A percentile compares a stretch with the other conserved stretches of the same genome.
Conservation (phyloP, 805 yeast genomes). For the Scheffersomyces stipitis region DNA sequence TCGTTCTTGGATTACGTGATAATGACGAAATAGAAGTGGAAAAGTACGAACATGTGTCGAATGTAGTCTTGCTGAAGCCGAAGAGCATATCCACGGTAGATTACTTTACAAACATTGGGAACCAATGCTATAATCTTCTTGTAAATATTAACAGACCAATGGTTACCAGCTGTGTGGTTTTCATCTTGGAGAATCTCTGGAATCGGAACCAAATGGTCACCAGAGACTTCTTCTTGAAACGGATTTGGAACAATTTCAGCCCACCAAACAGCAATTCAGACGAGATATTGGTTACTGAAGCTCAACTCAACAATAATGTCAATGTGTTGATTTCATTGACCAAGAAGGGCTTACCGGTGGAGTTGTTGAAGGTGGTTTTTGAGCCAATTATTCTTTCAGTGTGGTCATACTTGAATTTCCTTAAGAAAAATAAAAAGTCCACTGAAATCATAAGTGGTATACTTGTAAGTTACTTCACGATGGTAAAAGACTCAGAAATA, state of each 20-base stretch:
- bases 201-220: slow-evolving; percentile 48
- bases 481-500: slow-evolving; percentile 17
- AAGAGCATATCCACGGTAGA: slow-evolving; percentile 39
- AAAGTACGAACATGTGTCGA: slow-evolving; percentile 66
- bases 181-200: slow-evolving; percentile 54
- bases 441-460: slow-evolving; percentile 35
- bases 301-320: slow-evolving; percentile 56
- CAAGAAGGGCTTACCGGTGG: slow-evolving; percentile 33
- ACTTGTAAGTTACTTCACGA: slow-evolving; percentile 36
- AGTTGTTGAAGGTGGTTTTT: slow-evolving; percentile 22
- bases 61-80: slow-evolving; percentile 66
- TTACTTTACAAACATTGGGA: slow-evolving; percentile 61
- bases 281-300: slow-evolving; percentile 41
- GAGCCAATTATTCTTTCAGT: slow-evolving; percentile 31
- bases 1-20: slow-evolving; percentile 74
- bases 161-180: slow-evolving; percentile 55
- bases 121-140: slow-evolving; percentile 62
- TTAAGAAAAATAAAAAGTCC: slow-evolving; percentile 27
- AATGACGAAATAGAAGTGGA: slow-evolving; percentile 65
- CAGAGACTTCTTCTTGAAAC: slow-evolving; percentile 57
- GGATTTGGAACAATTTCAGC: slow-evolving; percentile 45
- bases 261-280: slow-evolving; percentile 32
- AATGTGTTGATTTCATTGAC: slow-evolving; percentile 67
- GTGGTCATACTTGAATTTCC: slow-evolving; percentile 49
- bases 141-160: slow-evolving; percentile 61